Base-by-base conservation (phyloP, 139 green algal species). In the Chlamydomonas sp. region DNA sequence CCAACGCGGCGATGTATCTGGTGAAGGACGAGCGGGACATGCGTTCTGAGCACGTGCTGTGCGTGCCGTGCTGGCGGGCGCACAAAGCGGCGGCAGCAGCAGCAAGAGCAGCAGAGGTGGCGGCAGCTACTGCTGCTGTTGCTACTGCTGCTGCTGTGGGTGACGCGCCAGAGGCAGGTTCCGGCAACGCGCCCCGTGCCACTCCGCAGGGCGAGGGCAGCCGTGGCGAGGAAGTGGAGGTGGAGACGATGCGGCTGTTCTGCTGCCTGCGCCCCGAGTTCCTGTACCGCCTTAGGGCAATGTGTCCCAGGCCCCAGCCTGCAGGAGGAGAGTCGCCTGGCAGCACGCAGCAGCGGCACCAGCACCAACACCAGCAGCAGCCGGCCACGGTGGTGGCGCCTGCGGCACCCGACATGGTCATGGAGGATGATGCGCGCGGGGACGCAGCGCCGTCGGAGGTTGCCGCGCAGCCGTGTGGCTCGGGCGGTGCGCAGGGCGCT, bases 251-350 rank as follows among this genome's bases (percentile, higher is more conserved):
- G 61, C 5, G 10, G 17, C 72, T 86, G 71, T 79, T 31, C 61
- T 86, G 82, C 69, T 86, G 82, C 72, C 82, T 86, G 82, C 60
- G 82, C 3, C 57, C 2, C 1, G 82, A 86, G 71, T 73, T 80
- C 71, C 60, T 86, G 82, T 61, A 74, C 12, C 71, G 82, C 61
- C 71, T 86, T 60, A 60, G 79, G 61, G 12, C 79, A 0, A 63
- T 79, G 71, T 59, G 63, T 16, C 82, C 82, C 3, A 12, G 71
- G 72, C 57, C 62, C 6, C 4, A 10, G 16, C 63, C 78, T 5
- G 17, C 78, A 83, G 63, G n/a, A 63, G 7, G 63, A 73, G 78
- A n/a, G 49, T n/a, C 1, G n/a, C 49, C 59, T 16, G 15, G 7
- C 59, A 57, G 60, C 77, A 15, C 59, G 3, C 49, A 18, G 77